Evolutionary conservation across 306 rosid species (phyloP), one percentile per base, ranked within the genome.

Genomic region (Prunus salicina): DNA sequence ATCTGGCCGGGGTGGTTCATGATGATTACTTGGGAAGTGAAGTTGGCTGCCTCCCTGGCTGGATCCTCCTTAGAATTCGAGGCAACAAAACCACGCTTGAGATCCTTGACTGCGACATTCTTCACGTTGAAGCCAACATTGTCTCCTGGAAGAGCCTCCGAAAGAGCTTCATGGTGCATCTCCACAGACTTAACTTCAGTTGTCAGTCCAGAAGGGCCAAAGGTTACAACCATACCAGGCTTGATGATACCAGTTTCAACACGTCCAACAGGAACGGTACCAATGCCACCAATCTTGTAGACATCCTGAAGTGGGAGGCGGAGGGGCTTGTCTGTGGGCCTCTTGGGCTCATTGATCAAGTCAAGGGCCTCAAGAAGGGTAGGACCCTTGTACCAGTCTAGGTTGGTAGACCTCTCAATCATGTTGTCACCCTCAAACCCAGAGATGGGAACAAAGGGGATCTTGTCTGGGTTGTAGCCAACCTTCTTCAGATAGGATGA

Each of bases 371-470:
- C 97, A 22, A 93, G 97, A 70, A 93, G 95, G 56, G 97, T 93
- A 24, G 98, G 98, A 7, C 98, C 98, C 93, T 93, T 93, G 87
- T 93, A 93, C 98, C 98, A 93, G 82, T 93, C 98, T 12, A 93
- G 97, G 85, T 93, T 93, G 38, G 91, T 91, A 12, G 96, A 91
- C 81, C 96, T 84, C 87, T 38, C 43, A 38, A 38, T 38, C 43
- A 38, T 38, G 9, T 38, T 38, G 9, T 38, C 43, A 38, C 43
- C 43, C 43, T 38, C 43, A 38, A 38, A 38, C 43, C 98, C 98
- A 75, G 98, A 93, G 84, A 93, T 93, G 52, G 98, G 98, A 46
- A 91, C 95, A 67, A 93, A 93, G 2, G 98, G 83, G 30, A 93
- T 88, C 56, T 91, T 91, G 7, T 93, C 98, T 0, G 98, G 98